Evolutionary conservation across 176 grass and related monocot genomes (phyloP).

Genomic region (Thinopyrum elongatum): DNA sequence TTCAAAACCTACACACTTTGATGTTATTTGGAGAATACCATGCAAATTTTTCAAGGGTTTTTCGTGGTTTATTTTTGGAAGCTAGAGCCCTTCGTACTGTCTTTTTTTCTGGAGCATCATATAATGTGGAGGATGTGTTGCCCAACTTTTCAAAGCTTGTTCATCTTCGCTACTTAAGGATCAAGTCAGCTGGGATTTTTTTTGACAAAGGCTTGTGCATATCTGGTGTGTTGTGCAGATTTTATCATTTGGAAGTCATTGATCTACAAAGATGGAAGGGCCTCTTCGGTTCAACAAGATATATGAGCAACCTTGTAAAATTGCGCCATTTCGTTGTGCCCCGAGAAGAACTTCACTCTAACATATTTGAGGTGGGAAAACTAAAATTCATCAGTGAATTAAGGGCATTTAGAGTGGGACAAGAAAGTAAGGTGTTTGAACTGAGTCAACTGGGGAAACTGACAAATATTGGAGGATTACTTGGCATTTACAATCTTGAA

Average conservation of each 20-base stretch:
- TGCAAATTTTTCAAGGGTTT: neutral
- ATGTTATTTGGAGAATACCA: slow-evolving; percentile 1
- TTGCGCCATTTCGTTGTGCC: neutral
- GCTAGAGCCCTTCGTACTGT: neutral
- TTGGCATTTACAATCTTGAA: neutral
- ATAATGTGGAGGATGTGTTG: neutral
- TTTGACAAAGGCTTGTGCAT: neutral
- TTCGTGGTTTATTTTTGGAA: neutral
- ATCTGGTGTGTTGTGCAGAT: neutral
- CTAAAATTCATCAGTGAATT: neutral
- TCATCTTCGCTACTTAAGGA: slow-evolving; percentile 29
- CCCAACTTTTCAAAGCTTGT: neutral
- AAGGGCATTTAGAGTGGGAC: neutral
- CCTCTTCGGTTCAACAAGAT: rapidly evolving
- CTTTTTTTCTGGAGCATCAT: neutral
- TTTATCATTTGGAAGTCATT: neutral
- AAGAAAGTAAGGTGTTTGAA: neutral
- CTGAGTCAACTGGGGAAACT: neutral
- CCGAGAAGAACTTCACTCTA: neutral
- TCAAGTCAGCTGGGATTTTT: neutral
- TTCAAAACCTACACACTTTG: neutral
- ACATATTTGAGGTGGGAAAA: neutral
- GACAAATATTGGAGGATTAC: neutral
- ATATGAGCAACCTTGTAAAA: neutral
- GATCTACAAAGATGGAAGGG: neutral